These are phyloP conservation scores for Elongisporangium prolatum DNA, from an alignment of 352 stramenopile species.

Conservation along the genomic window DNA sequence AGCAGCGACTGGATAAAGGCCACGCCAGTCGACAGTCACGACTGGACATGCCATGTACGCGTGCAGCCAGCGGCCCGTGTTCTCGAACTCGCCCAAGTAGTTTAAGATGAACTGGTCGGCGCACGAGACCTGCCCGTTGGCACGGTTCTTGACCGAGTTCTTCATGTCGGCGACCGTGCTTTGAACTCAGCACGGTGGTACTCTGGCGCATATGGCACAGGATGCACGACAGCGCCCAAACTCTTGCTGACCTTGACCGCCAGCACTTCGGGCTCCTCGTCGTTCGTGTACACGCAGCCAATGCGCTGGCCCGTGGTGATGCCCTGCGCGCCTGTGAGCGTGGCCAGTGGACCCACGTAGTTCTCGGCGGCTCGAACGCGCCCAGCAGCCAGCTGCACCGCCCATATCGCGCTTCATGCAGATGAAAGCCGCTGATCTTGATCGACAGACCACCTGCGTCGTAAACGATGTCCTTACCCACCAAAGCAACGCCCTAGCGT, in stretches of 20 bases:
- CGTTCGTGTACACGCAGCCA: conserved; percentile 90
- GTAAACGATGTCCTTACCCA: conserved; percentile 97
- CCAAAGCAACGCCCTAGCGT: conserved; percentile 62
- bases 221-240: conserved; percentile 90
- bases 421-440: conserved; percentile 86
- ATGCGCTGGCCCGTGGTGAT: conserved; percentile 91
- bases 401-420: conserved; percentile 96
- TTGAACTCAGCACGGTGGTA: conserved; percentile 92
- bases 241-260: conserved; percentile 77
- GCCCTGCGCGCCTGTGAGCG: conserved; percentile 93
- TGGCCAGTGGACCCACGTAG: conserved; percentile 87
- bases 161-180: conserved; percentile 96
- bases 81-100: conserved; percentile 86
- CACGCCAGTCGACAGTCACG: conserved; percentile 78
- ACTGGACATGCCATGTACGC: conserved; percentile 94
- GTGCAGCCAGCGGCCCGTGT: conserved; percentile 89
- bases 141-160: conserved; percentile 93
- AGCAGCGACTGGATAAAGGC: conserved; percentile 81
- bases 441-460: conserved; percentile 95
- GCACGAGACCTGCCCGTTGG: conserved; percentile 91
- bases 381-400: conserved; percentile 62
- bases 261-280: conserved; percentile 79
- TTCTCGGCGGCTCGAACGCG: conserved; percentile 92
- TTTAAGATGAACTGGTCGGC: conserved; percentile 95
- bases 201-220: conserved; percentile 92